phyloP scores from a whole-genome alignment of 441 rosid species.

The Arabidopsis lyrata region DNA sequence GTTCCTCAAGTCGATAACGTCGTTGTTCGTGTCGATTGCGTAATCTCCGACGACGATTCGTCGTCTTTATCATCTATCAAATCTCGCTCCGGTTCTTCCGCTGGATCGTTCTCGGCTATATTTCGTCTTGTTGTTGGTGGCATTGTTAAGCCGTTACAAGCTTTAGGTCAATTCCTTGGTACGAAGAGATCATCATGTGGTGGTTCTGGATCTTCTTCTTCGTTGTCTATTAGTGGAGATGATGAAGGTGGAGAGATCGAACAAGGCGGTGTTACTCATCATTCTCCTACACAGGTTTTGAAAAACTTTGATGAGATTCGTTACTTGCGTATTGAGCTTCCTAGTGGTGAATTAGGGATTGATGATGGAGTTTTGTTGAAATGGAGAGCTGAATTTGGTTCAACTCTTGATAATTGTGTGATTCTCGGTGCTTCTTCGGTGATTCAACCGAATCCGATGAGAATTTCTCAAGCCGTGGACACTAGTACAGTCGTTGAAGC shows the following conservation, averaged over 20 bases:
- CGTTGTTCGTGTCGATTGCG: slow-evolving; percentile 84
- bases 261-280: slow-evolving; percentile 85
- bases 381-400: slow-evolving; percentile 95
- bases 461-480: slow-evolving; percentile 39
- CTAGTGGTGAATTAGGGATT: slow-evolving; percentile 78
- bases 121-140: slow-evolving; percentile 64
- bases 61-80: slow-evolving; percentile 47
- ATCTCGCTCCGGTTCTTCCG: slow-evolving; percentile 38
- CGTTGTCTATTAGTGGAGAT: slow-evolving; percentile 54
- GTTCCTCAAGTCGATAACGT: slow-evolving; percentile 88
- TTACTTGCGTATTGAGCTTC: slow-evolving; percentile 79
- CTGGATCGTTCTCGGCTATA: slow-evolving; percentile 54
- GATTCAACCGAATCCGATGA: slow-evolving; percentile 19
- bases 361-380: slow-evolving; percentile 81
- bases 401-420: slow-evolving; percentile 83
- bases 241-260: slow-evolving; percentile 66
- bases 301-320: slow-evolving; percentile 88
- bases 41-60: slow-evolving; percentile 80
- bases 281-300: slow-evolving; percentile 89
- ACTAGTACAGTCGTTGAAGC: slow-evolving; percentile 18
- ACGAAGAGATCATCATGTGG: slow-evolving; percentile 46
- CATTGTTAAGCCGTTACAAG: slow-evolving; percentile 80
- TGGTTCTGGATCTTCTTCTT: slow-evolving; percentile 45
- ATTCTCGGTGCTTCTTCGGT: slow-evolving; percentile 87
- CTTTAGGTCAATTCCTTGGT: slow-evolving; percentile 67